These are phyloP conservation scores for Colletotrichum spinosum DNA, from an alignment of 2,329 filamentous ascomycete genomes.

Conservation along the genomic window DNA sequence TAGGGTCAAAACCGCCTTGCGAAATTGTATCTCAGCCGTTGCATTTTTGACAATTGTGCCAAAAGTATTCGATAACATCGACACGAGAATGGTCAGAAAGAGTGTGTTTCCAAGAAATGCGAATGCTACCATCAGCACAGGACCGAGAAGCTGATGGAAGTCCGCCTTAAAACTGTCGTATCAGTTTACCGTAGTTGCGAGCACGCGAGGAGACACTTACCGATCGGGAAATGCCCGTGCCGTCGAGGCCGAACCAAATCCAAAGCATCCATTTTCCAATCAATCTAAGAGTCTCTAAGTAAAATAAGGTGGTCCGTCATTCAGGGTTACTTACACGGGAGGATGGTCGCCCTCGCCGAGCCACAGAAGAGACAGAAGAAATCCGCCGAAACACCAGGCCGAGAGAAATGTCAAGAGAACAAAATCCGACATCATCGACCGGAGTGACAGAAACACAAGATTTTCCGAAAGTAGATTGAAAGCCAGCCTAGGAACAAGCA, in stretches of 20 bases:
- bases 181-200: constrained; percentile 19
- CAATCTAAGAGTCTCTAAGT: constrained; percentile 55
- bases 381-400: constrained; percentile 86
- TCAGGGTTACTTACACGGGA: constrained; percentile 58
- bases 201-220: constrained; percentile 46
- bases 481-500: constrained; percentile 81
- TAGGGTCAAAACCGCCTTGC: constrained; percentile 82
- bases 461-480: constrained; percentile 89
- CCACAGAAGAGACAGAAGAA: constrained; percentile 84
- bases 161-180: constrained; percentile 59
- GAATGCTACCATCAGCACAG: constrained; percentile 83
- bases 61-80: constrained; percentile 88
- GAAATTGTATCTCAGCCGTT: constrained; percentile 86
- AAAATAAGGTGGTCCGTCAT: too few relatives aligned
- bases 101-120: constrained; percentile 88
- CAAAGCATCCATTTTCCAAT: constrained; percentile 93
- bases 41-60: constrained; percentile 81
- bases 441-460: constrained; percentile 82
- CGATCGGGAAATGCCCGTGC: constrained; percentile 70
- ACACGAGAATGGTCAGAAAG: constrained; percentile 89
- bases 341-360: constrained; percentile 74
- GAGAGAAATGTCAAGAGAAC: constrained; percentile 80
- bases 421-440: constrained; percentile 90
- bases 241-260: constrained; percentile 92
- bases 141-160: constrained; percentile 84